Base-by-base conservation (phyloP, 139 green algal genomes). In the Chlamydomonas sphaeroides region DNA sequence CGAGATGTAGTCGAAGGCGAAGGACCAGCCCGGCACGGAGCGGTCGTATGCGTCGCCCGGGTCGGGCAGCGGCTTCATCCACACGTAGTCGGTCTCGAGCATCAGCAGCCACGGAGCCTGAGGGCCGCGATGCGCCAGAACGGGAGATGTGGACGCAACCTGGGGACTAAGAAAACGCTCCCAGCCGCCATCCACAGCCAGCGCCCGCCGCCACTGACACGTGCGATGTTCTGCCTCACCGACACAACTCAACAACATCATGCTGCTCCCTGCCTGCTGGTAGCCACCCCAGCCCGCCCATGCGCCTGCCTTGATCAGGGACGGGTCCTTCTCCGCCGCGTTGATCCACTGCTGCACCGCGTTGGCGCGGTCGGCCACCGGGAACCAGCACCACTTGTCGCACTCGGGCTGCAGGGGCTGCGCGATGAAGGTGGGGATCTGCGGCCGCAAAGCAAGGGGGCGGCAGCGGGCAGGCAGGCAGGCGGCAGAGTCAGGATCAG, bases 321-420 rank as follows among this genome's bases (percentile, higher is more conserved):
- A 81, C 0, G 90, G 88, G 48, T 95, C 80, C 45, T 85, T 68
- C 35, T 87, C 78, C 1, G 88, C 93, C 0, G 93, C 94, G 53
- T 91, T 75, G 61, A 97, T 78, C 67, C 89, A 98, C 84, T 97
- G 93, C 78, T 88, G 72, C 28, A 98, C 88, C 0, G 95, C 95
- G 63, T 96, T 93, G 48, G 95, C 93, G 3, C 95, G 87, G 87
- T 97, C 94, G 23, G 93, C 91, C 30, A 97, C 94, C 0, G 95
- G 95, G 85, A 97, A 98, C 74, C 95, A 94, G 82, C 95, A 98
- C 95, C 95, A 97, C 41, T 86, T 89, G 86, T 98, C 94, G 67
- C 93, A 96, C 68, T 83, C 79, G 11, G 90, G 89, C 38, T 94
- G 81, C 69, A 93, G 85, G 0, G 93, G 91, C 70, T 96, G 68